Conservation (phyloP, 1,284 basidiomycete species). For the Bjerkandera adusta region DNA sequence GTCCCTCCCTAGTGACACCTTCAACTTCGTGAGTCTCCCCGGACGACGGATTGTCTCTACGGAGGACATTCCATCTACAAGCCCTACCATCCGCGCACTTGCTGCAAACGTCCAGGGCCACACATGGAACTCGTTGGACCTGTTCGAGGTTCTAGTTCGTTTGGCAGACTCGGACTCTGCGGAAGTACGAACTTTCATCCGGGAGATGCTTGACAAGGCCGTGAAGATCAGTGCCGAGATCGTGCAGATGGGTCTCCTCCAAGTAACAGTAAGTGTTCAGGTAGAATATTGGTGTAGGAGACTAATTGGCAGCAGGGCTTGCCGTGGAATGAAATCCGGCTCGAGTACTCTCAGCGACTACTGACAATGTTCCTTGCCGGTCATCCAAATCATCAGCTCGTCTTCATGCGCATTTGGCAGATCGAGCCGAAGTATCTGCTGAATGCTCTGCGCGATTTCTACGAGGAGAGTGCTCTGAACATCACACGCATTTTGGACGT, state of each 20-base stretch:
- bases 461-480: conserved; percentile 90
- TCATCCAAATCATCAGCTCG: conserved; percentile 92
- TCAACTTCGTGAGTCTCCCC: conserved; percentile 87
- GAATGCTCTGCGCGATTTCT: conserved; percentile 87
- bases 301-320: conserved; percentile 47
- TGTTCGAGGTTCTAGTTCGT: conserved; percentile 86
- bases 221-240: conserved; percentile 93
- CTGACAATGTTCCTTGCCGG: conserved; percentile 90
- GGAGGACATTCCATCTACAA: conserved; percentile 80
- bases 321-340: conserved; percentile 85
- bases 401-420: conserved; percentile 96
- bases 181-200: conserved; percentile 73
- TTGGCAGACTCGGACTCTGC: conserved; percentile 68
- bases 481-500: conserved; percentile 95
- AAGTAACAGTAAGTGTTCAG: conserved; percentile 76
- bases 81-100: conserved; percentile 84
- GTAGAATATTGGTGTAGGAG: neutral
- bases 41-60: conserved; percentile 80
- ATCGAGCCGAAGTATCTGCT: conserved; percentile 85
- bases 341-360: conserved; percentile 84
- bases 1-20: conserved; percentile 84
- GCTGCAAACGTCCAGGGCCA: conserved; percentile 86
- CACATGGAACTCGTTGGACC: conserved; percentile 92
- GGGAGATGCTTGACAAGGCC: conserved; percentile 91
- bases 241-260: conserved; percentile 90